Conservation (phyloP, 73 alveolate species). For the Symbiodinium pilosum region DNA sequence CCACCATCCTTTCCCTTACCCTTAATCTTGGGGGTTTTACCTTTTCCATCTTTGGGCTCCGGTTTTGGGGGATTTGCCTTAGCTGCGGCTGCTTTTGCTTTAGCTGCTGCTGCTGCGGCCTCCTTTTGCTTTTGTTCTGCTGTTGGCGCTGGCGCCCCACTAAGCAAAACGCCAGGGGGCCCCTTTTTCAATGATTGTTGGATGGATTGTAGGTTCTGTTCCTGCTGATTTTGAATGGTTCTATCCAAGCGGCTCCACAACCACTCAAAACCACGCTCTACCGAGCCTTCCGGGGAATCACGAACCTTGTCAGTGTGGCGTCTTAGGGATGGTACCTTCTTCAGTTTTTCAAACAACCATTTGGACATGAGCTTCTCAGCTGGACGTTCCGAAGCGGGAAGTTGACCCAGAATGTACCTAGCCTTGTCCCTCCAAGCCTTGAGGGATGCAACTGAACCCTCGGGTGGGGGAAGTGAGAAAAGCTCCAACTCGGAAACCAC, state of each 20-base stretch:
- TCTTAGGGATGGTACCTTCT: background rate
- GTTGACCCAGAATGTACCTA: slow-evolving; percentile 6
- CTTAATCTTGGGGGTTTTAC: background rate
- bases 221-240: background rate
- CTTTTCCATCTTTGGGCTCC: background rate
- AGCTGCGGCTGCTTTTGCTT: background rate
- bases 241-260: background rate
- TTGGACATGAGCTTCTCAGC: background rate
- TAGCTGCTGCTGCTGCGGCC: background rate
- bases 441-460: background rate
- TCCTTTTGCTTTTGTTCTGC: background rate
- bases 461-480: slow-evolving; percentile 11
- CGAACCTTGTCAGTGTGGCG: background rate
- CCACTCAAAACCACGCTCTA: background rate
- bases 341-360: slow-evolving; percentile 25
- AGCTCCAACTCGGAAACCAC: slow-evolving; percentile 22
- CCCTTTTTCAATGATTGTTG: slow-evolving; percentile 18
- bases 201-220: background rate
- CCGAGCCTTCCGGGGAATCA: background rate
- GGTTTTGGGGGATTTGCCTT: background rate
- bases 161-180: too few relatives aligned
- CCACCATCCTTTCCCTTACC: background rate
- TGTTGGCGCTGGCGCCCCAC: too few relatives aligned
- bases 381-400: background rate
- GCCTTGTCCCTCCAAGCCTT: slow-evolving; percentile 33